Conservation (phyloP, 106 monocot genomes). For the Chionographis japonica region DNA sequence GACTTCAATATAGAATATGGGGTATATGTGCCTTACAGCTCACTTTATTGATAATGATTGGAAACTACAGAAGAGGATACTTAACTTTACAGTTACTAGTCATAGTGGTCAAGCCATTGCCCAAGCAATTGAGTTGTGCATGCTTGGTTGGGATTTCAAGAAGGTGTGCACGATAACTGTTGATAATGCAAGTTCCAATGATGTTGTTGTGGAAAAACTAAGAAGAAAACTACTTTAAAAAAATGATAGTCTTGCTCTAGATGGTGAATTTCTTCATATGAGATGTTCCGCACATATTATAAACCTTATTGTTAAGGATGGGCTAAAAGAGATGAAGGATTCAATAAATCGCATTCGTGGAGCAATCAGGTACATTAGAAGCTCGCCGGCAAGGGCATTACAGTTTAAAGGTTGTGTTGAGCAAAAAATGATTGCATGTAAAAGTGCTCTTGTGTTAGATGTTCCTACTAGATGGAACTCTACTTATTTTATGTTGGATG, state of each 20-base stretch:
- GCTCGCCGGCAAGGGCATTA: background rate
- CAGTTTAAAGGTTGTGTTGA: slow-evolving; percentile 10
- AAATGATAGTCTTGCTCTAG: background rate
- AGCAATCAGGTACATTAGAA: background rate
- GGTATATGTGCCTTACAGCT: slow-evolving; percentile 10
- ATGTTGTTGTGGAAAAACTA: background rate
- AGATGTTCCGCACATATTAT: slow-evolving; percentile 3
- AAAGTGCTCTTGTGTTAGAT: slow-evolving; percentile 8
- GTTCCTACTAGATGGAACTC: slow-evolving; percentile 15
- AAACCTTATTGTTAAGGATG: slow-evolving; percentile 7
- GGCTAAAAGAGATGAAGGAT: background rate
- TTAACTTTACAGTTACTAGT: slow-evolving; percentile 8
- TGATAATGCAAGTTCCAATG: slow-evolving; percentile 20
- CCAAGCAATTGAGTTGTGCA: background rate
- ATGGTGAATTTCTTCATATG: slow-evolving; percentile 4
- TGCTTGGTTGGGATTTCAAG: slow-evolving; percentile 1
- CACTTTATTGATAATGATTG: slow-evolving; percentile 12
- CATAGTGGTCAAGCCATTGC: slow-evolving; percentile 15
- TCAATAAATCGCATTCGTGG: background rate
- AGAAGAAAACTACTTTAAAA: background rate
- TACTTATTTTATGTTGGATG: slow-evolving; percentile 6
- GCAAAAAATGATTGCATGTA: slow-evolving; percentile 6
- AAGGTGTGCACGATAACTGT: slow-evolving; percentile 4
- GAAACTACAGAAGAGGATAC: slow-evolving; percentile 9
- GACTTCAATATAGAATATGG: slow-evolving; percentile 11